Evolutionary conservation across 345 rosid genomes (phyloP), one percentile per base, ranked within the genome.

Genomic region (Aegle marmelos): DNA sequence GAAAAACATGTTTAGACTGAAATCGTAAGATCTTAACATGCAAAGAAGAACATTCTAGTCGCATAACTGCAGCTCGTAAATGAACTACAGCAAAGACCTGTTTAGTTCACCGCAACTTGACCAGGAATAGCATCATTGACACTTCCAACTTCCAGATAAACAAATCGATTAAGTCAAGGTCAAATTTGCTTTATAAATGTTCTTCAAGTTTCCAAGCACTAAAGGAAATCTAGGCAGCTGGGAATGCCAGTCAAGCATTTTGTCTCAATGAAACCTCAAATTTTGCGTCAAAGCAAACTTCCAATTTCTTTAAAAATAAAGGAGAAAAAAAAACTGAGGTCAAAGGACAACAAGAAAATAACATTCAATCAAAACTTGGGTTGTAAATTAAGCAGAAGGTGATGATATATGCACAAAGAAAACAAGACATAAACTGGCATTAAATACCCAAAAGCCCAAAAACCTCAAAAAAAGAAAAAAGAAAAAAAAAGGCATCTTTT

Each of bases 91-190:
- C 77, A 28, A 74, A 74, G 25, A 21, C 37, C 24, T 1, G 28
- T 36, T 74, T 60, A 58, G n/a, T 64, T 67, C 57, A 56, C 61
- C 36, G 66, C 53, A 70, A 48, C 30, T 76, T 74, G 33, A 50
- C 31, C 37, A 56, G 17, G 70, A 25, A 53, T 13, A 36, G 72
- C 56, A 7, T 39, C 7, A 60, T 74, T 61, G 21, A 21, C 21
- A 63, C 30, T 9, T 75, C 4, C 45, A 45, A 30, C 27, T 10
- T 17, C 22, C 62, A 50, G 31, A 31, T 13, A 50, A 65, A 9
- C 33, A 53, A 33, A 65, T 50, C 63, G 53, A 22, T 53, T 50
- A 65, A 24, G 22, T 5, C 50, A 21, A 19, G 70, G 37, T n/a
- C 31, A 28, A 22, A 6, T 7, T 6, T 19, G 11, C 8, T 16